Evolutionary conservation across 345 rosid genomes (phyloP), one percentile per base, ranked within the genome.

Genomic region (Salix koriyanagi): DNA sequence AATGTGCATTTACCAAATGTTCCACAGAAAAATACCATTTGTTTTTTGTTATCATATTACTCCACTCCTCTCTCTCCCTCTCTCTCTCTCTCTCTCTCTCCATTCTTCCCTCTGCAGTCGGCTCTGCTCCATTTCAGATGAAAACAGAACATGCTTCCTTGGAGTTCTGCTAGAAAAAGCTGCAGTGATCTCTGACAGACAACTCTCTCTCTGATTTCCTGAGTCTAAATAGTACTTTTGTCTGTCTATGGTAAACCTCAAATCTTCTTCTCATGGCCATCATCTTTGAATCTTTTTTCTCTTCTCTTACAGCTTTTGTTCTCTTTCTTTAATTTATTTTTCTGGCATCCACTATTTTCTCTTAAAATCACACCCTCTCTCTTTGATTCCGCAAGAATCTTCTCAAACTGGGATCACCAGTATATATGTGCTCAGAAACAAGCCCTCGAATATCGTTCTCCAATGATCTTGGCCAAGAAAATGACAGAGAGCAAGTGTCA

Each of bases 391-490:
- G 15, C 5, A 14, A 5, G 16, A 56, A 50, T 28, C 67, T 64
- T 28, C 67, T 46, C n/a, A 25, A 46, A 58, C 60, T 64, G 7
- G 4, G 56, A 28, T 41, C 37, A 42, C 62, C 36, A 81, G 72
- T 21, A 87, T 34, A 34, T 34, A 34, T 91, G 90, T 90, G 89
- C 78, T 76, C 92, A 5, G 90, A 88, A 75, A 84, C 90, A 52
- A 83, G 87, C 75, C 90, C 90, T 70, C 83, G 92, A 68, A 70
- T 87, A 2, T 90, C 93, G 2, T 89, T 90, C 74, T 90, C 94
- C 10, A 77, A 79, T 18, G 92, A 90, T 82, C 86, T 85, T 1
- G 79, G 73, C 79, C 91, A 73, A 70, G 76, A 84, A 19, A 85
- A 88, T 18, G 75, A 50, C 36, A 42, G 42, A 36, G 75, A 80